Percentiles rank a stretch among this genome's conserved stretches.
phyloP scores from a whole-genome alignment of 768 basidiomycete genomes.

The Suillus weaverae region DNA sequence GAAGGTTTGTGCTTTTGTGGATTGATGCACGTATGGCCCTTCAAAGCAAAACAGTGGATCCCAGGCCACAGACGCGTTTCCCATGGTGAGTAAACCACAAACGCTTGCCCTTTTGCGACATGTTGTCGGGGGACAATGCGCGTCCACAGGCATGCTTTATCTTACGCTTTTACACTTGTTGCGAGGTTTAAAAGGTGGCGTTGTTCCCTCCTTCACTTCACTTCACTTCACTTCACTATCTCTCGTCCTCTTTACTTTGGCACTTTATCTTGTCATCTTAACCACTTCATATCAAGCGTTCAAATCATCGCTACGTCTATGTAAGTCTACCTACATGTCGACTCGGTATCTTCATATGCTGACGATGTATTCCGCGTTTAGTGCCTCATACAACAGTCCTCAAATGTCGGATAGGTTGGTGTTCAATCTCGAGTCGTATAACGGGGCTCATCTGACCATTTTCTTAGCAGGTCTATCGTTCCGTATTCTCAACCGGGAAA shows the following conservation, averaged over 20 bases:
- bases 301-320: neutral
- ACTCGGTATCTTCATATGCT: neutral
- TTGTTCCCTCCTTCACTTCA: neutral
- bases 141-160: neutral
- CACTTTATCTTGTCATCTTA: neutral
- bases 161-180: neutral
- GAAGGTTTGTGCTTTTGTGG: neutral
- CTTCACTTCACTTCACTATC: neutral
- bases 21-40: neutral
- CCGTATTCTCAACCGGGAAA: neutral
- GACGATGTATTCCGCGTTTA: neutral
- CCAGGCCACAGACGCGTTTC: neutral
- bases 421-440: neutral
- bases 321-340: neutral
- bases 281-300: no score
- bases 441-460: neutral
- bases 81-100: neutral
- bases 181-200: neutral
- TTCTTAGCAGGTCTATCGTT: neutral
- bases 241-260: neutral
- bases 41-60: no score
- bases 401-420: neutral
- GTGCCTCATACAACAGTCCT: neutral
- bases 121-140: neutral
- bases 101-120: neutral